Evolutionary conservation across 1,139 yeast genomes (phyloP), one percentile per base, ranked within the genome.

Genomic region (Pichia sp.): DNA sequence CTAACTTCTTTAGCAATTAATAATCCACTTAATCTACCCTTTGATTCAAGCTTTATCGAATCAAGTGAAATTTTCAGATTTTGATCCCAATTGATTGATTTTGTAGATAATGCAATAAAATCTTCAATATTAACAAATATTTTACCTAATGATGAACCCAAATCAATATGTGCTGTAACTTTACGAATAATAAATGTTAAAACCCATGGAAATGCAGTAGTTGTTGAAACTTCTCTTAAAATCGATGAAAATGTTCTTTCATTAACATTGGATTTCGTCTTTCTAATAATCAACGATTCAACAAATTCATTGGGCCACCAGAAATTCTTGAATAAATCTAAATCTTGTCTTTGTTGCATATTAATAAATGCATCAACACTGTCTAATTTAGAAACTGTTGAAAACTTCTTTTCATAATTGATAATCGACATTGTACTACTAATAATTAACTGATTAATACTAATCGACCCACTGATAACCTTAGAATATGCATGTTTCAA

Each of bases 401-500:
- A 65, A 7, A 80, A 60, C 8, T 56, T 52, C 27, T 58, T 56
- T 9, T 69, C 67, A 1, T 66, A 63, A 8, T 44, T 24, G 37
- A 74, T 68, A 7, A 71, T 72, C 1, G 77, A 67, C 64, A 75
- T 49, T 59, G 68, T 53, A 13, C 67, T 68, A 13, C 70, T 67
- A 13, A 73, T 29, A 27, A 79, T 61, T 7, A 83, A 65, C 37
- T 72, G 69, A n/a, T 77, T 71, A n/a, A 86, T 65, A 1, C 69
- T 68, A 16, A 87, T 66, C 15, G 85, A 81, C 0, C 95, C 95
- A 71, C 96, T 87, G 0, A 85, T 77, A 56, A 88, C 96, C 53
- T 96, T 77, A 0, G 97, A 90, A 61, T 88, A 92, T 18, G 87
- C 80, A 64, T 92, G 98, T 59, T 89, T 96, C 38, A 92, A 69